Base-by-base conservation (phyloP, 1,139 yeast genomes). In the Geotrichum bryndzae region DNA sequence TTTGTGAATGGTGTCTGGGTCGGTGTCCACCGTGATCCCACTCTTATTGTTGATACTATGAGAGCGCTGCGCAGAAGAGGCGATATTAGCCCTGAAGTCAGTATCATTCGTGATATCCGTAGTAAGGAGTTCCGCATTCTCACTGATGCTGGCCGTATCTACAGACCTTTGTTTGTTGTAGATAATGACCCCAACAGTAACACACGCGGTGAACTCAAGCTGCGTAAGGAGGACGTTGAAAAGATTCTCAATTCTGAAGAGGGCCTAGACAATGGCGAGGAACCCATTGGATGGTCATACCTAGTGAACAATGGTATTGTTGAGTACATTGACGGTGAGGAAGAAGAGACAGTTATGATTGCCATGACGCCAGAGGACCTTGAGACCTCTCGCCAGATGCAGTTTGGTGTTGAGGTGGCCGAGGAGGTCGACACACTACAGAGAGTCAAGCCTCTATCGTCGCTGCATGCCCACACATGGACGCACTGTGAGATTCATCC, bases 401-500 rank as follows among this genome's bases (percentile, higher is more conserved):
- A 81, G 60, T 83, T 82, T 51, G 80, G 80, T 50, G 76, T 79
- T 57, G 81, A 80, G 51, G 76, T 75, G 33, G 75, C 73, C 23
- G 71, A 77, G 66, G 86, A 82, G 58, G 73, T 81, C 51, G 95
- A 88, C 70, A 89, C 95, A 2, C 96, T 96, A 45, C 87, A 87
- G 75, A 86, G 99, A 78, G 89, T 94, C 72, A 91, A 87, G 73
- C 88, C 90, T 41, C 78, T 82, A 13, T 82, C 79, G 67, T 79
- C 82, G 62, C 82, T 85, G 41, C 80, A 83, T 64, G 84, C 88
- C 0, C 96, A 90, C 70, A 90, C 98, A 2, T 94, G 90, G 80
- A 94, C 99, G 0, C 99, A 94, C 77, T 94, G 99, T 83, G 99
- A 94, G 77, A 92, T 94, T 72, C 99, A 94, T 78, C 99, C 99